Evolutionary conservation across 495 filamentous ascomycete species (phyloP).

Genomic region (Aspergillus conjunctus): DNA sequence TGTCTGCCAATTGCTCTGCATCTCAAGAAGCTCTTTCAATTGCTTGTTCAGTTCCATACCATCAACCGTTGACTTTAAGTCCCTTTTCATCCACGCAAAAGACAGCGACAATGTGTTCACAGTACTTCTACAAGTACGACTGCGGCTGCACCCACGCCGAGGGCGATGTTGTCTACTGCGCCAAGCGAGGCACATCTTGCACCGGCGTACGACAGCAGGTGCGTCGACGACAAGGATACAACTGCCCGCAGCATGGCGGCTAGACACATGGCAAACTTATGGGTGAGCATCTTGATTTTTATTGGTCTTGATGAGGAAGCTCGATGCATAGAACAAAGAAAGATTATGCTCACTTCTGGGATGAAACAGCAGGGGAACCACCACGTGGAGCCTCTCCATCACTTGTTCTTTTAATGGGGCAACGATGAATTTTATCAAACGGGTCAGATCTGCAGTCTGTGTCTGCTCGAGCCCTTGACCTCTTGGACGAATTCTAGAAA

Average conservation of each 20-base stretch:
- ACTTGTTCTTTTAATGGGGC: not conserved
- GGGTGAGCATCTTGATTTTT: too few relatives aligned
- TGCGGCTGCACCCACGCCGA: slow-evolving; percentile 45
- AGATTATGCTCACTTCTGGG: not conserved
- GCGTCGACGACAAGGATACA: slow-evolving; percentile 39
- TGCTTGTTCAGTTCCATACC: not conserved
- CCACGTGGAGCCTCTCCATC: not conserved
- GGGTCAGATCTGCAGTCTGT: slow-evolving; percentile 1
- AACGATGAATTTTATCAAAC: not conserved
- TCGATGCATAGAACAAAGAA: not conserved
- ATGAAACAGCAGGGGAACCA: not conserved
- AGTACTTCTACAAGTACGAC: slow-evolving; percentile 47
- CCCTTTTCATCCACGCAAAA: not conserved
- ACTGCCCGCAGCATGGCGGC: slow-evolving; percentile 43
- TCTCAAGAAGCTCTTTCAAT: not conserved
- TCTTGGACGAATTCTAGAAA: slow-evolving; percentile 8
- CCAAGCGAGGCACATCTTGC: slow-evolving; percentile 40
- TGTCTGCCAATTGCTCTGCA: slow-evolving; percentile 3
- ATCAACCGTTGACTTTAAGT: slow-evolving; percentile 4
- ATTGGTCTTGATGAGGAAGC: not conserved
- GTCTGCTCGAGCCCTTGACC: slow-evolving; percentile 5
- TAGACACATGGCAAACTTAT: slow-evolving; percentile 17
- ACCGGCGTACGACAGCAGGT: slow-evolving; percentile 40
- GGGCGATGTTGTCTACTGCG: slow-evolving; percentile 42
- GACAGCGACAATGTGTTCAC: slow-evolving; percentile 39